Evolutionary conservation across 441 rosid species (phyloP).

Genomic region (Eruca vesicaria): DNA sequence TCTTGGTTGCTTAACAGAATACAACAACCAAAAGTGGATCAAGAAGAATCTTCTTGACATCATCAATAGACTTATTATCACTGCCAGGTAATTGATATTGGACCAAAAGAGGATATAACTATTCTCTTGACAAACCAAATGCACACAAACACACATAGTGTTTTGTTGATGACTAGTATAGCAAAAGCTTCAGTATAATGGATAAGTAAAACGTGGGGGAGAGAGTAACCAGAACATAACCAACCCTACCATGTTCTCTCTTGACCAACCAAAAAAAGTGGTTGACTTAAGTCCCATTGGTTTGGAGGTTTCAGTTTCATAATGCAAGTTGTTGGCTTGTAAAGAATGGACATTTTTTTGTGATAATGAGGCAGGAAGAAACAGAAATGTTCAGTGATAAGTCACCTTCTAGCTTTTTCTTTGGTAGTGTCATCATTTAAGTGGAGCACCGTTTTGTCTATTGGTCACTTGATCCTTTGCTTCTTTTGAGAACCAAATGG

Average conservation of each 20-base stretch:
- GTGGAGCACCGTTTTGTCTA: conserved; percentile 32
- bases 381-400: conserved; percentile 26
- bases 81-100: background rate
- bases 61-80: conserved; percentile 20
- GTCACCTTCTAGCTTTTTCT: conserved; percentile 21
- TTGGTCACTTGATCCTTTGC: conserved; percentile 25
- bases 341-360: conserved; percentile 8
- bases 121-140: conserved; percentile 11
- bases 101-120: conserved; percentile 7
- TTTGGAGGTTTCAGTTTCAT: conserved; percentile 24
- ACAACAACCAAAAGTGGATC: conserved; percentile 24
- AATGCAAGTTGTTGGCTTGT: conserved; percentile 29
- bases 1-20: conserved; percentile 29
- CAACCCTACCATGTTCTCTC: conserved; percentile 19
- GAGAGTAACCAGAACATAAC: conserved; percentile 12
- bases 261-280: conserved; percentile 19
- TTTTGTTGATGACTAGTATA: conserved; percentile 12
- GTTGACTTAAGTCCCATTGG: conserved; percentile 34
- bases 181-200: conserved; percentile 9
- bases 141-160: background rate
- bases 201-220: conserved; percentile 6
- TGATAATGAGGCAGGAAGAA: conserved; percentile 9
- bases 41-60: conserved; percentile 5
- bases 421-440: conserved; percentile 17
- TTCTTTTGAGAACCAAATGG: conserved; percentile 10